Conservation (phyloP, 176 grass and related monocot species). For the Paspalum vaginatum region DNA sequence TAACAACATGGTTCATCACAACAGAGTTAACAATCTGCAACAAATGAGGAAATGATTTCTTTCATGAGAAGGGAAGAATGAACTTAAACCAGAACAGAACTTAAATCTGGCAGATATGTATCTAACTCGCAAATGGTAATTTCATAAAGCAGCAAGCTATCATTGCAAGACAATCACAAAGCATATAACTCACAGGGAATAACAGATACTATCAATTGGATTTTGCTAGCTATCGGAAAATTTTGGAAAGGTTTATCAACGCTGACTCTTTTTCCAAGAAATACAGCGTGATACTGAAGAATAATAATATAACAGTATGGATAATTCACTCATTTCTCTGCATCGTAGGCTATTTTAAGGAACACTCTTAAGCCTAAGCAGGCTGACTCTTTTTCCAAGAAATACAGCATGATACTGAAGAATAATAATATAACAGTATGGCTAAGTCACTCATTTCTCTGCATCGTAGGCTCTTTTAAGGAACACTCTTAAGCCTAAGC, state of each 20-base stretch:
- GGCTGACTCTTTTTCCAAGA: not conserved
- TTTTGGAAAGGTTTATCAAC: not conserved
- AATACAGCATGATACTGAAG: not conserved
- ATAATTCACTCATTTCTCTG: not conserved
- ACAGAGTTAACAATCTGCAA: constrained; percentile 93
- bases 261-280: not conserved
- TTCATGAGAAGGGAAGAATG: not conserved
- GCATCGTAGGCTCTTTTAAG: not conserved
- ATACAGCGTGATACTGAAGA: not conserved
- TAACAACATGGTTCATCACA: constrained; percentile 93
- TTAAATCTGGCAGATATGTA: not conserved
- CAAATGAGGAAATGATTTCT: not conserved
- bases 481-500: not conserved
- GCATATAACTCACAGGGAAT: not conserved
- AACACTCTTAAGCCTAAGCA: too few relatives aligned
- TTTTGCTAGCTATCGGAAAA: not conserved
- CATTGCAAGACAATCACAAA: not conserved
- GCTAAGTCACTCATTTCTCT: not conserved
- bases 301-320: not conserved
- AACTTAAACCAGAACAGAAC: not conserved
- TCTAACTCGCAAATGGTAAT: not conserved
- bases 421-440: not conserved
- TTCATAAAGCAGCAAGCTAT: constrained; percentile 21
- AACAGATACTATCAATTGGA: constrained; percentile 1
- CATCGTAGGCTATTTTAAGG: not conserved